A percentile compares a stretch with the other conserved stretches of the same genome.
phyloP scores from a whole-genome alignment of 176 grass and related monocot species.

The Secale cereale region DNA sequence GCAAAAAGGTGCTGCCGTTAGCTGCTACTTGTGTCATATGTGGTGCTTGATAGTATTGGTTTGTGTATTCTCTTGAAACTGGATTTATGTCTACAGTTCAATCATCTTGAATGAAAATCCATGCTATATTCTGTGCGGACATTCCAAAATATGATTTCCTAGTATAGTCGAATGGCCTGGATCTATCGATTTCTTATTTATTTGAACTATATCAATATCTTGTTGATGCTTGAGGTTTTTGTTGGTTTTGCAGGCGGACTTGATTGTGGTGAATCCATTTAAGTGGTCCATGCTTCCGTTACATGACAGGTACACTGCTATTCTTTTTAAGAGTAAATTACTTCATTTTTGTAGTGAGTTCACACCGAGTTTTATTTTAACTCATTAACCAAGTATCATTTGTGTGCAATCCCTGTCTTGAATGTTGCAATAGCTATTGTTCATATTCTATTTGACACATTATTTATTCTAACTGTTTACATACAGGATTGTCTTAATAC shows the following conservation, averaged over 20 bases:
- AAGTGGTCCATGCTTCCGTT: slow-evolving; percentile 87
- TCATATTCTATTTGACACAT: not conserved
- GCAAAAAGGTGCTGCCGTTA: slow-evolving; percentile 68
- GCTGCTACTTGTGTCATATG: slow-evolving; percentile 6
- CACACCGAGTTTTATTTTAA: not conserved
- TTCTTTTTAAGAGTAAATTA: not conserved
- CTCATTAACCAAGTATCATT: not conserved
- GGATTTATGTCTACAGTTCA: not conserved
- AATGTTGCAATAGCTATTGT: not conserved
- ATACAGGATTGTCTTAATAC: not conserved
- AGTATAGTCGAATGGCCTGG: not conserved
- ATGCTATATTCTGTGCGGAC: not conserved
- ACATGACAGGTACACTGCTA: slow-evolving; percentile 63
- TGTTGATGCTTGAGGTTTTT: not conserved
- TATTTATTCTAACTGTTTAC: not conserved
- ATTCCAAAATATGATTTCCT: not conserved
- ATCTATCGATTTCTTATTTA: not conserved
- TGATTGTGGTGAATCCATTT: slow-evolving; percentile 84
- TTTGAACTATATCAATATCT: not conserved
- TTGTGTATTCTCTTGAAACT: not conserved
- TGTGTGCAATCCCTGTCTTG: not conserved
- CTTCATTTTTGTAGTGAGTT: not conserved
- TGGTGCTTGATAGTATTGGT: slow-evolving; percentile 1
- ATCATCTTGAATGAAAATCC: not conserved
- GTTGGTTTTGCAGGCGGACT: slow-evolving; percentile 60